Evolutionary conservation across 352 stramenopile species (phyloP), one percentile per base, ranked within the genome.

Genomic region (Phytopythium ostracodes): DNA sequence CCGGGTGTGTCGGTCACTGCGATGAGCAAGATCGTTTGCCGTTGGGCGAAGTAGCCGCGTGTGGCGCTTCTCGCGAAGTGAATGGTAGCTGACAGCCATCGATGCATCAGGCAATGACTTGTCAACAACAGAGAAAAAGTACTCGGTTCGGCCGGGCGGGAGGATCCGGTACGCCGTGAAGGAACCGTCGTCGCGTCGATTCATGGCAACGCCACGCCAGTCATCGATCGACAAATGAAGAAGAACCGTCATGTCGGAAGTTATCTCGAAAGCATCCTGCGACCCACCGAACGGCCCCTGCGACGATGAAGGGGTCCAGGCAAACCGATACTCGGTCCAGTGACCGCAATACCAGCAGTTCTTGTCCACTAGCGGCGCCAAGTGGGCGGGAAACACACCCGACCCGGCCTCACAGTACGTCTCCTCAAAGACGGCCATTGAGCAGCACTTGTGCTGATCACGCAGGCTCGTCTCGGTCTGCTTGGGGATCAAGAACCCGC

Each of bases 311-410:
- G 84, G 84, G 3, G 66, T 77, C 81, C 84, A 91, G 20, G 76
- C 73, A 52, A 92, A 92, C 29, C 84, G 81, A 46, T 92, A 76
- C 58, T 92, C 84, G 29, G 73, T 71, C 84, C 84, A 92, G 47
- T 87, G 73, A 2, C 79, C 84, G 40, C 81, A 91, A 63, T 89
- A 89, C 84, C 84, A 93, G 61, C 84, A 93, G 24, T 76, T 84
- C n/a, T 72, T 70, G 55, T 93, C 81, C 1, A 89, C 79, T 36
- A 89, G 75, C 27, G 59, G 68, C 43, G 70, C 69, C 0, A 88
- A 56, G 22, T 90, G 80, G 2, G 71, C 20, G 5, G 82, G 77
- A 36, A 89, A 84, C 9, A 74, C 61, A 25, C 77, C 78, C 3
- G 58, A 75, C 9, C 81, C 84, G 51, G 63, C 71, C 33, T 91